These are phyloP conservation scores for Funneliformis mosseae DNA, from an alignment of 192 early-diverging fungal genomes.

Conservation along the genomic window DNA sequence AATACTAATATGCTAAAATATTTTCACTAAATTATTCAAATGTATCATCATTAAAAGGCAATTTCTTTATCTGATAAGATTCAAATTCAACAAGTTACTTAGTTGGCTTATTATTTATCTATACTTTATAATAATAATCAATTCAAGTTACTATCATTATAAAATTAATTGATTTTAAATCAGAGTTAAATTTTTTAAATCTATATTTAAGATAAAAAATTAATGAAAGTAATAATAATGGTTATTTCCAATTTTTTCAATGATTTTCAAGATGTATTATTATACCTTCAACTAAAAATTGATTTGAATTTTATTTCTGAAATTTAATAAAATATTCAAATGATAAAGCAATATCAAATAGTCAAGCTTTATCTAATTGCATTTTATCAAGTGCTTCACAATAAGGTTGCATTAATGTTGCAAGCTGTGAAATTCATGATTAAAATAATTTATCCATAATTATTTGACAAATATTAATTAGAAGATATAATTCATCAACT, in stretches of 20 bases:
- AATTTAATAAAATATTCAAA: neutral
- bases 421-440: neutral
- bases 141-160: neutral
- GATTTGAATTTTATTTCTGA: neutral
- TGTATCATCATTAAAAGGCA: constrained; percentile 16
- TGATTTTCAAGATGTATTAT: neutral
- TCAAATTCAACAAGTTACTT: neutral
- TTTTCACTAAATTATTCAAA: constrained; percentile 12
- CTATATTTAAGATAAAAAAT: neutral
- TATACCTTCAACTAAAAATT: neutral
- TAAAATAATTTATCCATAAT: neutral
- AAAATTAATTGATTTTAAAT: constrained; percentile 12
- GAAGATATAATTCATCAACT: neutral
- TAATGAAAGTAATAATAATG: neutral
- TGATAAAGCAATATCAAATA: constrained; percentile 5
- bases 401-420: constrained; percentile 13
- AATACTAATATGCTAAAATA: constrained; percentile 6
- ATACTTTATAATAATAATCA: constrained; percentile 21
- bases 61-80: neutral
- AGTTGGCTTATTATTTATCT: neutral
- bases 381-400: constrained; percentile 2
- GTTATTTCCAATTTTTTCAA: constrained; percentile 17
- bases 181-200: neutral
- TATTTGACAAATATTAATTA: neutral
- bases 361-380: neutral